Evolutionary conservation across 805 yeast genomes (phyloP), one percentile per base, ranked within the genome.

Genomic region (Nakazawaea sp.): DNA sequence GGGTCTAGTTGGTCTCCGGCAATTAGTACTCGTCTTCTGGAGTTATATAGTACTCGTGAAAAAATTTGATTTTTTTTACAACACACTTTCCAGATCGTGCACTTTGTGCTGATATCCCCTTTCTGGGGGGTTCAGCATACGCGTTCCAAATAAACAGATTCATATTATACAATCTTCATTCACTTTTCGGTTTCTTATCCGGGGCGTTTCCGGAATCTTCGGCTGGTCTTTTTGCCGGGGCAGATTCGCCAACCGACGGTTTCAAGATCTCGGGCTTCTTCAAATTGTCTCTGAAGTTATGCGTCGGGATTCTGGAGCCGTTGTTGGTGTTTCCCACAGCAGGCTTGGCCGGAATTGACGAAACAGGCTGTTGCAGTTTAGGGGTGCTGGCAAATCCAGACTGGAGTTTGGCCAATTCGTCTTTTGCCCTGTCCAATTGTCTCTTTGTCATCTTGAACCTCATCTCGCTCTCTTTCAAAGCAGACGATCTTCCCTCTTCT

Each of bases 391-490:
- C 20, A 12, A 36, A 10, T 16, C 37, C 38, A 17, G 33, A 38
- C 32, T 30, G 35, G 25, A 38, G 30, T 27, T 45, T 37, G 24
- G 53, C 50, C 25, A 55, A 36, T 36, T 66, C 65, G 32, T 55
- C 58, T 42, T 71, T 76, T 20, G 72, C 60, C 35, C 67, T 68
- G 30, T 70, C 76, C n/a, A 73, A 58, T 52, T 71, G 77, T 44
- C 65, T 64, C 46, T 67, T 70, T 46, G 75, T 60, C 54, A 81
- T 68, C 41, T 67, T 71, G 40, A 69, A 66, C 46, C 77, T 71
- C 54, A 81, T 69, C 42, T 72, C 81, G 33, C 68, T 69, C 48
- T 77, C 78, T 50, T 75, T 72, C 34, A 72, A 71, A 30, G 74
- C 69, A 18, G 72, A 70, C 36, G 63, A 61, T 33, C 72, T 59